Percentiles rank a stretch among this genome's conserved stretches.
phyloP scores from a whole-genome alignment of 1,284 basidiomycete genomes.

The Rhizopogon parksii region DNA sequence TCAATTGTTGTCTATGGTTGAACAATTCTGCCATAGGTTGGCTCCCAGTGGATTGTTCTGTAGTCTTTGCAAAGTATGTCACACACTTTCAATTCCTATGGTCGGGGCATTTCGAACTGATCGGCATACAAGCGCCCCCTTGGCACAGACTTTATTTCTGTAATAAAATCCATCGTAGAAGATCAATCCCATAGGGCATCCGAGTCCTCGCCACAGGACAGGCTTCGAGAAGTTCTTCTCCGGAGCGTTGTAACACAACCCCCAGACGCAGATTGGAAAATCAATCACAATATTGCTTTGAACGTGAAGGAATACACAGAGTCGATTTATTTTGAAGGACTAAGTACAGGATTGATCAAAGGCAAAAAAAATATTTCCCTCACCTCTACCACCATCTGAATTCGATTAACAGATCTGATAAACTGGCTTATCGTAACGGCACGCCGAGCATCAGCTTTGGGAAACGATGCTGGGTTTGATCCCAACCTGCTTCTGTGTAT shows the following conservation, averaged over 20 bases:
- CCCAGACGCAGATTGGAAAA: conserved; percentile 41
- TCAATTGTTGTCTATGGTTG: background rate
- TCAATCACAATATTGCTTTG: conserved; percentile 43
- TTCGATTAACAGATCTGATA: conserved; percentile 41
- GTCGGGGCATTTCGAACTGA: background rate
- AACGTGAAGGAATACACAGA: conserved; percentile 52
- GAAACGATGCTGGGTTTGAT: conserved; percentile 37
- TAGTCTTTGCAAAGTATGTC: conserved; percentile 47
- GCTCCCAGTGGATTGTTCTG: conserved; percentile 49
- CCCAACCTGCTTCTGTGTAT: conserved; percentile 49
- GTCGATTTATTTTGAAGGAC: conserved; percentile 46
- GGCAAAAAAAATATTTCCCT: conserved; percentile 33
- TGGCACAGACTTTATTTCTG: conserved; percentile 43
- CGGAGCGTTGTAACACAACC: conserved; percentile 46
- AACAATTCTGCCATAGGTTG: conserved; percentile 32
- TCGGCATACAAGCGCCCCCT: conserved; percentile 37
- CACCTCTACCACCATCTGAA: background rate
- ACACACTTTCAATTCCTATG: background rate
- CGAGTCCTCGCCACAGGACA: conserved; percentile 21
- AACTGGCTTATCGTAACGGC: conserved; percentile 45
- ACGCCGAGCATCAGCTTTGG: conserved; percentile 49
- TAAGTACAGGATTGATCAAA: conserved; percentile 43
- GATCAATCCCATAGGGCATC: conserved; percentile 28
- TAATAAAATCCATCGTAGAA: conserved; percentile 44
- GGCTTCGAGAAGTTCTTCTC: conserved; percentile 45